These are phyloP conservation scores for Chlorella sp. DNA, from an alignment of 139 green algal species.

Conservation along the genomic window DNA sequence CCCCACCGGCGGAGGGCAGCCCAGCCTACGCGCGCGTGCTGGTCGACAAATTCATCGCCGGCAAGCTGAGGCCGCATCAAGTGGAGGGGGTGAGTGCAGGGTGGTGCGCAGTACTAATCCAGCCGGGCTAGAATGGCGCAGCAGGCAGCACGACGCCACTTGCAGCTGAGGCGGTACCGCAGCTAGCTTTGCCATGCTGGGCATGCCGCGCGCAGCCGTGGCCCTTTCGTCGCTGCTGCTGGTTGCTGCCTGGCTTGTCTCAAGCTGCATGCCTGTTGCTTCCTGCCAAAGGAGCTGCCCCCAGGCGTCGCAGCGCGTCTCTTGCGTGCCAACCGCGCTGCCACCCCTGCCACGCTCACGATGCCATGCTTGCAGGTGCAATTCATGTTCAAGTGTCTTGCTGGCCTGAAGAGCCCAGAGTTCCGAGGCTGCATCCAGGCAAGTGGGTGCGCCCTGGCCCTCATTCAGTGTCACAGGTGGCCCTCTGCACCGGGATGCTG, in stretches of 20 bases:
- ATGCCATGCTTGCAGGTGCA: conserved; percentile 23
- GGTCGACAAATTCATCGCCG: conserved; percentile 69
- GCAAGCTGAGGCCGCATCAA: conserved; percentile 76
- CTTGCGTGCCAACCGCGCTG: too few relatives aligned
- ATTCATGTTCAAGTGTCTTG: conserved; percentile 91
- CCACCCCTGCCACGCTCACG: neutral
- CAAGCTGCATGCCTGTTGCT: too few relatives aligned
- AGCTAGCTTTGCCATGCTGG: neutral
- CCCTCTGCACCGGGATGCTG: neutral
- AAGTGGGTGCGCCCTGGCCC: neutral
- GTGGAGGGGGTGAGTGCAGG: conserved; percentile 71
- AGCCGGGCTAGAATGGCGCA: neutral
- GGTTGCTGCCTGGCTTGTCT: too few relatives aligned
- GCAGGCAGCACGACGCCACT: neutral
- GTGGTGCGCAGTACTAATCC: neutral
- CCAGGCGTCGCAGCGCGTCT: neutral
- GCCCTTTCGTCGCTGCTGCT: too few relatives aligned
- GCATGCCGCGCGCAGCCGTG: neutral
- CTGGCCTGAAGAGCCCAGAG: conserved; percentile 65
- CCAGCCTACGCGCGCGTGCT: conserved; percentile 32
- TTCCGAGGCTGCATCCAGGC: conserved; percentile 77
- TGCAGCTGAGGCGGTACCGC: neutral
- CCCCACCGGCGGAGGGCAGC: neutral
- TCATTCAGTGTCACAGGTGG: neutral
- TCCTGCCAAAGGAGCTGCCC: too few relatives aligned